Conservation (phyloP, 2,329 filamentous ascomycete species). For the Blastomyces gilchristii region DNA sequence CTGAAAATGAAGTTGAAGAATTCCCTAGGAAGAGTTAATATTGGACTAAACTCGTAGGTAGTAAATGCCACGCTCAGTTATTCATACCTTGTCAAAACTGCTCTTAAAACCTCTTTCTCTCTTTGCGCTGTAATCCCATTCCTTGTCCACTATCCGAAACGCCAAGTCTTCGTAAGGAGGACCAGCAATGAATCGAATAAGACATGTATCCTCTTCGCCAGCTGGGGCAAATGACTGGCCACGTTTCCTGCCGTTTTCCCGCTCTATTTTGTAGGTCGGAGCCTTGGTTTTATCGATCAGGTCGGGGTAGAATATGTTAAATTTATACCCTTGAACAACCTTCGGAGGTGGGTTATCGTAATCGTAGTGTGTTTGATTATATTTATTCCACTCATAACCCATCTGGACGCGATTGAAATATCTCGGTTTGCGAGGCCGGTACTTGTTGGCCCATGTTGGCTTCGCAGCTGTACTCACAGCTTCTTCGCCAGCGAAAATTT, state of each 20-base stretch:
- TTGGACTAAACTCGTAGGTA: background rate
- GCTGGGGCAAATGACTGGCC: slow-evolving; percentile 89
- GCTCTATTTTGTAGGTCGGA: slow-evolving; percentile 90
- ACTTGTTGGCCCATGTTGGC: slow-evolving; percentile 72
- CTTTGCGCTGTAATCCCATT: slow-evolving; percentile 98
- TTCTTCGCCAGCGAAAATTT: slow-evolving; percentile 89
- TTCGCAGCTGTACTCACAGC: slow-evolving; percentile 54
- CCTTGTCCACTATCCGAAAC: slow-evolving; percentile 93
- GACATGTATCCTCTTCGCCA: slow-evolving; percentile 91
- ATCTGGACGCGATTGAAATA: slow-evolving; percentile 98
- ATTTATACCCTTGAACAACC: slow-evolving; percentile 97
- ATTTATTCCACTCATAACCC: slow-evolving; percentile 99
- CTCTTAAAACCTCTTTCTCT: slow-evolving; percentile 89
- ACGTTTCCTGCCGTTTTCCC: slow-evolving; percentile 77
- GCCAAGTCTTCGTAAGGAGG: slow-evolving; percentile 95
- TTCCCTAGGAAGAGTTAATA: slow-evolving; percentile 51
- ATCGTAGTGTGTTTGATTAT: slow-evolving; percentile 99
- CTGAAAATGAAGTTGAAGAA: slow-evolving; percentile 92
- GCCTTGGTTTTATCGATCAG: slow-evolving; percentile 90
- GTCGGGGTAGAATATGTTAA: slow-evolving; percentile 98
- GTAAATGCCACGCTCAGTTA: background rate
- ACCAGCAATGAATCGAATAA: slow-evolving; percentile 91
- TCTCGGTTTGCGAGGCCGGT: slow-evolving; percentile 79
- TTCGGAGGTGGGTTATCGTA: slow-evolving; percentile 96
- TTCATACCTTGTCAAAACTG: slow-evolving; percentile 83